Evolutionary conservation across 257 asterid genomes (phyloP).

Genomic region (Thymus mandschuricus): DNA sequence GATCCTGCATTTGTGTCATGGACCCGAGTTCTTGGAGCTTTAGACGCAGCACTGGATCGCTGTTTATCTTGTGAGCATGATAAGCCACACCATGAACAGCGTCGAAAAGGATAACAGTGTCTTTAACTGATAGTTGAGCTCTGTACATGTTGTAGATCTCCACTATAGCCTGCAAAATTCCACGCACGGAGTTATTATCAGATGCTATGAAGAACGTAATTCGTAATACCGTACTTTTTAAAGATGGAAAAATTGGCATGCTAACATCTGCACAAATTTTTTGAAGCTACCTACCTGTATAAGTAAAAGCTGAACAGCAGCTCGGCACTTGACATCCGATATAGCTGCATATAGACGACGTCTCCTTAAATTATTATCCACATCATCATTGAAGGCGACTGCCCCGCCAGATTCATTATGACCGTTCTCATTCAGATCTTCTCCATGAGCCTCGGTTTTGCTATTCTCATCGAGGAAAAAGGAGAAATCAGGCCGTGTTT

Average conservation of each 20-base stretch:
- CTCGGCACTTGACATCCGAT: slow-evolving; percentile 87
- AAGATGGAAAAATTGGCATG: no score
- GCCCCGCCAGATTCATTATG: slow-evolving; percentile 62
- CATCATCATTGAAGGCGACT: slow-evolving; percentile 51
- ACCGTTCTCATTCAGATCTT: slow-evolving; percentile 46
- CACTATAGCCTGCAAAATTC: slow-evolving; percentile 71
- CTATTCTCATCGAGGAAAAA: slow-evolving; percentile 68
- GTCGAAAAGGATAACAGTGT: slow-evolving; percentile 72
- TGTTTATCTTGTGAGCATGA: slow-evolving; percentile 84
- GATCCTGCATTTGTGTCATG: slow-evolving; percentile 96
- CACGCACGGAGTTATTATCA: slow-evolving; percentile 26
- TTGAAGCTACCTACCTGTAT: slow-evolving; percentile 67
- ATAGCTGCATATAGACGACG: slow-evolving; percentile 65
- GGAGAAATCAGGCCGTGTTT: slow-evolving; percentile 88
- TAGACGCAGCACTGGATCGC: slow-evolving; percentile 57
- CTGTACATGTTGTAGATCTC: slow-evolving; percentile 89
- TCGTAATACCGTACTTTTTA: no score
- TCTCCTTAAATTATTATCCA: slow-evolving; percentile 61
- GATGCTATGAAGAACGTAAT: not conserved
- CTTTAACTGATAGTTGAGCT: slow-evolving; percentile 63
- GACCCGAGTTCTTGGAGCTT: slow-evolving; percentile 83
- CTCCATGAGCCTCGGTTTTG: slow-evolving; percentile 48
- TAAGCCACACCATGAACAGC: slow-evolving; percentile 78
- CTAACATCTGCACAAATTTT: not conserved
- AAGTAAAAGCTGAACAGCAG: slow-evolving; percentile 92